Percentiles rank a stretch among this genome's conserved stretches.
phyloP scores from a whole-genome alignment of 495 filamentous ascomycete species.

The Aspergillus wentii region DNA sequence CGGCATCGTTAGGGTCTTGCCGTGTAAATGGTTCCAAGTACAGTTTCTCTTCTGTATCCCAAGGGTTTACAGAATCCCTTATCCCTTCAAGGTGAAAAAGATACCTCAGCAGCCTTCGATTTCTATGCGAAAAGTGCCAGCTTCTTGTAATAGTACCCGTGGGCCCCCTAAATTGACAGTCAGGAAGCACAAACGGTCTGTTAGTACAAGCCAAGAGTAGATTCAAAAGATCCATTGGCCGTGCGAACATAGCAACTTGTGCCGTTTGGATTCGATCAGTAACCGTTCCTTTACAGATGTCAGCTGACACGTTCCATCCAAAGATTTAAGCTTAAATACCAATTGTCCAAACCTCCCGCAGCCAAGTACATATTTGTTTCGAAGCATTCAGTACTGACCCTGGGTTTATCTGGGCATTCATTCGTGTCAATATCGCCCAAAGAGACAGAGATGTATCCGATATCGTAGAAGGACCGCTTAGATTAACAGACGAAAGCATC shows the following conservation, averaged over 20 bases:
- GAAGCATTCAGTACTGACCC: slow-evolving; percentile 58
- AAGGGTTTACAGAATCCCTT: slow-evolving; percentile 22
- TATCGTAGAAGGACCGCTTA: slow-evolving; percentile 76
- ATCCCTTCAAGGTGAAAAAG: slow-evolving; percentile 24
- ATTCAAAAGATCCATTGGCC: slow-evolving; percentile 33
- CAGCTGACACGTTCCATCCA: slow-evolving; percentile 7
- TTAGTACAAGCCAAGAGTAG: slow-evolving; percentile 39
- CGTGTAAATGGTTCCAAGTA: slow-evolving; percentile 18
- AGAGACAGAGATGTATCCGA: slow-evolving; percentile 73
- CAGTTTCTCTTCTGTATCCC: slow-evolving; percentile 18
- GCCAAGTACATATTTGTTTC: slow-evolving; percentile 71
- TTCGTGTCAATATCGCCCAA: slow-evolving; percentile 59
- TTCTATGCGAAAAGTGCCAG: slow-evolving; percentile 35
- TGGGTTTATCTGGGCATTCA: slow-evolving; percentile 51
- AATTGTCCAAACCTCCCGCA: slow-evolving; percentile 73
- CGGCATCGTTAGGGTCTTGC: slow-evolving; percentile 33
- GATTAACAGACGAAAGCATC: slow-evolving; percentile 67
- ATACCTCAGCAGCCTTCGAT: slow-evolving; percentile 30
- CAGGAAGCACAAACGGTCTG: slow-evolving; percentile 19
- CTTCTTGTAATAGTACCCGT: slow-evolving; percentile 23
- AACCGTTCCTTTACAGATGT: slow-evolving; percentile 22
- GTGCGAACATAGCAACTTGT: slow-evolving; percentile 35
- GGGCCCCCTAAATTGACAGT: slow-evolving; percentile 16
- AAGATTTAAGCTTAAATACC: slow-evolving; percentile 38
- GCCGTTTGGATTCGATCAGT: slow-evolving; percentile 36